phyloP scores from a whole-genome alignment of 371 early-diverging fungal species.

The Mortierella sp. region DNA sequence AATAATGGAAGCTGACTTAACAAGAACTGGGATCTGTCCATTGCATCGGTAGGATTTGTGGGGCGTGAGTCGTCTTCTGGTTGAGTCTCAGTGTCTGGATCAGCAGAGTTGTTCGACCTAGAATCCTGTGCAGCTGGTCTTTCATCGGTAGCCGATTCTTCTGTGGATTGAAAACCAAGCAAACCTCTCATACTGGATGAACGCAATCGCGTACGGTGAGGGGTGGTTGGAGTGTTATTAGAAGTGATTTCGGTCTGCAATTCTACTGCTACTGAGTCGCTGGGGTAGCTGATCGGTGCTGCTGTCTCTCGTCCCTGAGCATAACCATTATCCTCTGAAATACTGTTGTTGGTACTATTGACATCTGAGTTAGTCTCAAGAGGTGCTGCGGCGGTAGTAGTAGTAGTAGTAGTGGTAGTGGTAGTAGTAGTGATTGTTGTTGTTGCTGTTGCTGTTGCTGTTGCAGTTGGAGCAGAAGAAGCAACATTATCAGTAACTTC shows the following conservation, averaged over 20 bases:
- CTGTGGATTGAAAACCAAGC: conserved; percentile 32
- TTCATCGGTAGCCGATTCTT: conserved; percentile 3
- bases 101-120: background rate
- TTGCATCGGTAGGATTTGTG: background rate
- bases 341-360: background rate
- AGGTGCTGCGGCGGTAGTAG: background rate
- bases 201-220: conserved; percentile 28
- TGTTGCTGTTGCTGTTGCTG: background rate
- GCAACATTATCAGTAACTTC: conserved; percentile 2
- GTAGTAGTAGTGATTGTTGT: no score
- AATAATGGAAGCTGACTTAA: conserved; percentile 44
- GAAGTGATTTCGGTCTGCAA: background rate
- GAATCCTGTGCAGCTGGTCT: background rate
- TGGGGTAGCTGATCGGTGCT: background rate
- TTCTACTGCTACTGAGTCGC: background rate
- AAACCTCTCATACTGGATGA: conserved; percentile 33
- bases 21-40: conserved; percentile 29
- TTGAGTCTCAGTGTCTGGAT: background rate
- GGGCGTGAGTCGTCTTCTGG: conserved; percentile 1
- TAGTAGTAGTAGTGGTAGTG: background rate
- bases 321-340: background rate
- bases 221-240: background rate
- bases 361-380: background rate
- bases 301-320: background rate
- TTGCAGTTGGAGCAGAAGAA: background rate